phyloP scores from a whole-genome alignment of 371 early-diverging fungal species.

The Mucor mucedo region DNA sequence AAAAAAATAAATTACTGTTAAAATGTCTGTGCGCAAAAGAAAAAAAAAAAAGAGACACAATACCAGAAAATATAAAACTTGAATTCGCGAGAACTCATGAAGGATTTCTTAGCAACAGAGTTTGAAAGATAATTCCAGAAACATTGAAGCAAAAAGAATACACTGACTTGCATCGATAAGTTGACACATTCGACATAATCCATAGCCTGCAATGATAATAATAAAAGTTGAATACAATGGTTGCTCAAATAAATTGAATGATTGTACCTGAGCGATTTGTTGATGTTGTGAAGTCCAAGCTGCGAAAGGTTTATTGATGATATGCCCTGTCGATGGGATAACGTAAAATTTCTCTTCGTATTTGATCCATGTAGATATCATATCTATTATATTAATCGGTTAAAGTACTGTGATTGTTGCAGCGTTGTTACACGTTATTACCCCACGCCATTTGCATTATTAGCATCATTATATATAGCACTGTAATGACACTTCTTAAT shows the following conservation, averaged over 20 bases:
- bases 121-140: constrained; percentile 55
- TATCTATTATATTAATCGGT: constrained; percentile 24
- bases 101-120: constrained; percentile 41
- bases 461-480: constrained; percentile 46
- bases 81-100: constrained; percentile 51
- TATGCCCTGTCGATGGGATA: constrained; percentile 20
- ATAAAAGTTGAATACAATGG: background rate
- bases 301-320: constrained; percentile 41
- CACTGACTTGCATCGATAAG: constrained; percentile 39
- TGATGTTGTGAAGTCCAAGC: constrained; percentile 44
- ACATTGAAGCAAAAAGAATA: constrained; percentile 48
- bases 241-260: background rate
- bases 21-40: background rate
- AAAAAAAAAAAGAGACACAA: background rate
- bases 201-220: constrained; percentile 5
- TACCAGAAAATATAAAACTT: constrained; percentile 43
- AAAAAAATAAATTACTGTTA: background rate
- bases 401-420: background rate
- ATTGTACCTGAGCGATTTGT: constrained; percentile 36
- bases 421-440: constrained; percentile 13
- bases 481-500: constrained; percentile 50
- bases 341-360: constrained; percentile 47
- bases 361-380: constrained; percentile 53
- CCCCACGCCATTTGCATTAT: constrained; percentile 48
- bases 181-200: constrained; percentile 47